Evolutionary conservation across 495 filamentous ascomycete species (phyloP).

Genomic region (Letharia columbiana): DNA sequence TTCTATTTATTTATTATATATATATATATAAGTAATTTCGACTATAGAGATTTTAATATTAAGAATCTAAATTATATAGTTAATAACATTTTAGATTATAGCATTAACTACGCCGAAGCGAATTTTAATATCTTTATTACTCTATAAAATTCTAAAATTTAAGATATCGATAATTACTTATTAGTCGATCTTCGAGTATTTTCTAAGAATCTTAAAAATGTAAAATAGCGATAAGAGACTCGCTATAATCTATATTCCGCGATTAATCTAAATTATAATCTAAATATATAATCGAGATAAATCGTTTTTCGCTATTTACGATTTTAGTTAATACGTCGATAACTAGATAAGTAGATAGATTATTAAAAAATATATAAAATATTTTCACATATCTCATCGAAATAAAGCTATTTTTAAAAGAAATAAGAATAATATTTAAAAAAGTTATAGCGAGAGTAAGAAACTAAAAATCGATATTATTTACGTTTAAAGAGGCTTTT

Average conservation of each 20-base stretch:
- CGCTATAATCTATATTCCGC: not conserved
- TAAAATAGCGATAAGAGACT: slow-evolving; percentile 1
- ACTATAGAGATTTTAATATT: not conserved
- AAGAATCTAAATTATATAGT: not conserved
- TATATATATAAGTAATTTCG: not conserved
- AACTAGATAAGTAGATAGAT: not conserved
- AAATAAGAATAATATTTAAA: not conserved
- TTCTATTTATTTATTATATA: not conserved
- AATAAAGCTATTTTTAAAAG: not conserved
- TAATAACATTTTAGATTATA: not conserved
- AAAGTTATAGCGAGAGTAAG: not conserved
- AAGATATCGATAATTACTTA: not conserved
- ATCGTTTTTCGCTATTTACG: not conserved
- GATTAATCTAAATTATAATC: not conserved
- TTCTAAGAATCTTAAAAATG: not conserved
- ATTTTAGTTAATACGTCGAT: not conserved
- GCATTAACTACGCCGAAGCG: not conserved
- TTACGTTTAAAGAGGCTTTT: not conserved
- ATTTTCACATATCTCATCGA: not conserved
- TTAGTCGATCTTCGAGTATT: not conserved
- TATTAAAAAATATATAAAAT: not conserved
- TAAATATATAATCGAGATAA: not conserved
- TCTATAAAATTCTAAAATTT: not conserved
- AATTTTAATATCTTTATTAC: not conserved
- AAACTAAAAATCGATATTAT: not conserved